A percentile compares a stretch with the other conserved stretches of the same genome.
phyloP scores from a whole-genome alignment of 2,329 filamentous ascomycete genomes.

The Fusarium sterilihyphosum region DNA sequence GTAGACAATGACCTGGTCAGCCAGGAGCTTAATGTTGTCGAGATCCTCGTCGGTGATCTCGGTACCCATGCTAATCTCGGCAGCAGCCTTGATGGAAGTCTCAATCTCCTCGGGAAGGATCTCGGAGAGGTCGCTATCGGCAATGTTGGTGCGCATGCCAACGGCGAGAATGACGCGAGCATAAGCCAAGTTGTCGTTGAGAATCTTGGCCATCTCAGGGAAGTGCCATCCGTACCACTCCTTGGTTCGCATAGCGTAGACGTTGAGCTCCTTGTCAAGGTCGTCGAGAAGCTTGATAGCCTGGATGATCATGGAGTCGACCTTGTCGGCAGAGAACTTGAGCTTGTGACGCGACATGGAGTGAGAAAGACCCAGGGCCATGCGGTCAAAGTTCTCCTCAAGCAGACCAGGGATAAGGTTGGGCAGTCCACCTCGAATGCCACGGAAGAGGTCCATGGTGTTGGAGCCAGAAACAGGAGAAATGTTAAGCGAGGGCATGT shows the following conservation, averaged over 20 bases:
- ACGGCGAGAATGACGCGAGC: conserved; percentile 87
- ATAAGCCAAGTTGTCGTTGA: conserved; percentile 97
- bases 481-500: conserved; percentile 88
- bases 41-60: conserved; percentile 95
- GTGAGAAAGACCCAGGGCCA: conserved; percentile 96
- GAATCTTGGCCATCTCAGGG: conserved; percentile 95
- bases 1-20: conserved; percentile 92
- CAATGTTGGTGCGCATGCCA: conserved; percentile 86
- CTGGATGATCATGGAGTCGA: conserved; percentile 99
- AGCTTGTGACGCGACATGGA: conserved; percentile 97
- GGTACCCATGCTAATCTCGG: conserved; percentile 98
- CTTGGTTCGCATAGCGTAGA: conserved; percentile 98
- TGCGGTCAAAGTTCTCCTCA: conserved; percentile 88
- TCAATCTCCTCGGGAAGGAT: conserved; percentile 97
- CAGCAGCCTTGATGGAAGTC: conserved; percentile 87
- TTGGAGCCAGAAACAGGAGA: conserved; percentile 74
- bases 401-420: conserved; percentile 90
- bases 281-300: conserved; percentile 94
- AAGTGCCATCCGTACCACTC: conserved; percentile 99
- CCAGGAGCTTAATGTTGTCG: conserved; percentile 89
- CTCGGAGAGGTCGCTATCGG: conserved; percentile 81
- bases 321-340: conserved; percentile 98
- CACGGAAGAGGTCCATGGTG: conserved; percentile 86
- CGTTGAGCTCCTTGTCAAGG: conserved; percentile 98
- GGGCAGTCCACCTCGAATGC: conserved; percentile 89